Evolutionary conservation across 177 flowering plant genomes (phyloP).

Genomic region (Tripterygium wilfordii): DNA sequence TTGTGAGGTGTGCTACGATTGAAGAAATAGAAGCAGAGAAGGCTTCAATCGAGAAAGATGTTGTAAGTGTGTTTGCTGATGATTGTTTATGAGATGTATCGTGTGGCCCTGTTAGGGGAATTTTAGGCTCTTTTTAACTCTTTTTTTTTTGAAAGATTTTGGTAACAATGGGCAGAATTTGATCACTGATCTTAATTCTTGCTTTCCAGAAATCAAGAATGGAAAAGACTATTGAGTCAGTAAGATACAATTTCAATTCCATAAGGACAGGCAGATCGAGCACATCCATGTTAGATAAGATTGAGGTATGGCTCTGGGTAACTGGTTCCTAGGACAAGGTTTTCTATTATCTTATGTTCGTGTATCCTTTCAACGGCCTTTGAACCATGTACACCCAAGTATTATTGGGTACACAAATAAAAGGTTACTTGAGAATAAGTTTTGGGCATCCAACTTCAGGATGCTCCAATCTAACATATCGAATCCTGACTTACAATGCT

Average conservation of each 20-base stretch:
- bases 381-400: background rate
- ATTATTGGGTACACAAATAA: no score
- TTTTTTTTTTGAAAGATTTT: background rate
- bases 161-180: no score
- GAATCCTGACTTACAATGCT: no score
- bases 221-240: slow-evolving; percentile 82
- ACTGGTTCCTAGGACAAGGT: background rate
- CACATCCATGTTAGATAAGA: slow-evolving; percentile 80
- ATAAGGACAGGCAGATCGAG: slow-evolving; percentile 88
- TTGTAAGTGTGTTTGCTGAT: slow-evolving; percentile 45
- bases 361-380: background rate
- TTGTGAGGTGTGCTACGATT: slow-evolving; percentile 47
- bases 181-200: no score
- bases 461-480: no score
- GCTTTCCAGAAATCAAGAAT: slow-evolving; percentile 65
- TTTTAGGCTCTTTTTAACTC: background rate
- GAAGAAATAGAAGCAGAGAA: slow-evolving; percentile 74
- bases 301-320: slow-evolving; percentile 47
- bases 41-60: slow-evolving; percentile 68
- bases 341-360: background rate
- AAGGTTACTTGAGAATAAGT: no score
- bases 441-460: no score
- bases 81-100: background rate
- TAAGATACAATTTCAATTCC: slow-evolving; percentile 65
- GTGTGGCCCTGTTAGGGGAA: background rate